Evolutionary conservation across 345 rosid genomes (phyloP).

Genomic region (Eucalyptus guilfoylei): DNA sequence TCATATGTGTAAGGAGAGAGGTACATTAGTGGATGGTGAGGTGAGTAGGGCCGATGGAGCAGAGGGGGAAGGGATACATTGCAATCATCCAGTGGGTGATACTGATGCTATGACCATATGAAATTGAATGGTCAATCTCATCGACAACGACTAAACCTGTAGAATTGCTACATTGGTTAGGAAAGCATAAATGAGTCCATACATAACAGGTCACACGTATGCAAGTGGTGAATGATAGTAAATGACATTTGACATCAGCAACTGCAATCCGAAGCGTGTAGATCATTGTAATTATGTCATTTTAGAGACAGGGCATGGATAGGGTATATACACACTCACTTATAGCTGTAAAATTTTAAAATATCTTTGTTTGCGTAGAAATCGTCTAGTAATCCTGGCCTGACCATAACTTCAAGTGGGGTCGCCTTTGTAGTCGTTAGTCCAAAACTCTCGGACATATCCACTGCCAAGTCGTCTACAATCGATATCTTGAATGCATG

Average conservation of each 20-base stretch:
- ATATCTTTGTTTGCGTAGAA: background rate
- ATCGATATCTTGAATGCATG: slow-evolving; percentile 15
- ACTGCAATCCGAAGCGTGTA: background rate
- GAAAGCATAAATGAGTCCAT: background rate
- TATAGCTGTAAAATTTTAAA: too few species aligned
- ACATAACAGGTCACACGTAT: background rate
- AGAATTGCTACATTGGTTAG: background rate
- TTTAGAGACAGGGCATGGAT: background rate
- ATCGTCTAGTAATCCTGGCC: background rate
- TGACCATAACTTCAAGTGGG: slow-evolving; percentile 4
- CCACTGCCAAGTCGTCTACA: background rate
- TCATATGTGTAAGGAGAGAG: background rate
- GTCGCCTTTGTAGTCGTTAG: background rate
- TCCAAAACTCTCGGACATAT: slow-evolving; percentile 5
- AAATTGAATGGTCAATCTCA: background rate
- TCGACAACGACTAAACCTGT: background rate
- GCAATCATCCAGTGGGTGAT: background rate
- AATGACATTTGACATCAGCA: background rate
- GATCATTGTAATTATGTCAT: background rate
- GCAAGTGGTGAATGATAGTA: background rate
- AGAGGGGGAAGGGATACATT: background rate
- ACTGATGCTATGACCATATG: background rate
- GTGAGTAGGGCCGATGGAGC: background rate
- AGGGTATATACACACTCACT: background rate
- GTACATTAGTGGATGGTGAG: background rate